Evolutionary conservation across 805 yeast species (phyloP).

Genomic region (Ogataea minuta): DNA sequence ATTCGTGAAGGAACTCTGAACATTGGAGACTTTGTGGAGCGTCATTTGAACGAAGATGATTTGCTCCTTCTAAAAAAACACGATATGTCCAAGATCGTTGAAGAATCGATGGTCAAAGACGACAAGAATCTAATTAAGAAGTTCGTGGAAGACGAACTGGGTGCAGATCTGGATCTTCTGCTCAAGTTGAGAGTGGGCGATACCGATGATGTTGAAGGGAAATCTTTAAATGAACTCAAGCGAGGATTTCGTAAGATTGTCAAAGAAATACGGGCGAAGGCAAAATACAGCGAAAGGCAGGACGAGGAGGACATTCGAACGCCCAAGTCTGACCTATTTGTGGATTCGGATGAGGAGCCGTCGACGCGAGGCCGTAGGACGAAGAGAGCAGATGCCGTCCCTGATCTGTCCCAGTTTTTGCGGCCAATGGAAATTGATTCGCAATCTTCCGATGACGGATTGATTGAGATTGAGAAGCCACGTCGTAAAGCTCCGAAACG

Average conservation of each 20-base stretch:
- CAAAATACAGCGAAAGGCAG: slow-evolving; percentile 2
- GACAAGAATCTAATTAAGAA: slow-evolving; percentile 69
- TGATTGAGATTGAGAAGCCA: slow-evolving; percentile 14
- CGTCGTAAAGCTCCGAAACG: slow-evolving; percentile 1
- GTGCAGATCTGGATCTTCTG: slow-evolving; percentile 49
- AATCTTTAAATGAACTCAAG: slow-evolving; percentile 24
- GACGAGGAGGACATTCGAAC: neutral
- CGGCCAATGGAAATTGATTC: slow-evolving; percentile 10
- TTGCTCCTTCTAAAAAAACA: slow-evolving; percentile 69
- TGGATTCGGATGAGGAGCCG: slow-evolving; percentile 7
- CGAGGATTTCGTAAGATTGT: slow-evolving; percentile 31
- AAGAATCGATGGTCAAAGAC: slow-evolving; percentile 74
- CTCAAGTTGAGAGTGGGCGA: slow-evolving; percentile 33
- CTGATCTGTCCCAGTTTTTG: slow-evolving; percentile 6
- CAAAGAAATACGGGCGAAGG: slow-evolving; percentile 24
- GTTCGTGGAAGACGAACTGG: slow-evolving; percentile 58
- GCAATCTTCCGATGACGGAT: slow-evolving; percentile 11
- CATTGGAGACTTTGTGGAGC: slow-evolving; percentile 55
- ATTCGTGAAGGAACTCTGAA: slow-evolving; percentile 18
- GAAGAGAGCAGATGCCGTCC: slow-evolving; percentile 1
- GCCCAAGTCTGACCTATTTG: slow-evolving; percentile 2
- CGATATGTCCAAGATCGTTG: slow-evolving; percentile 73
- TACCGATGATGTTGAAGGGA: slow-evolving; percentile 10
- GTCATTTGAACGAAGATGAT: slow-evolving; percentile 58
- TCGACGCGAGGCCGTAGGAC: slow-evolving; percentile 6